A percentile compares a stretch with the other conserved stretches of the same genome.
Conservation (phyloP, 805 yeast species). For the Hanseniaspora lindneri region DNA sequence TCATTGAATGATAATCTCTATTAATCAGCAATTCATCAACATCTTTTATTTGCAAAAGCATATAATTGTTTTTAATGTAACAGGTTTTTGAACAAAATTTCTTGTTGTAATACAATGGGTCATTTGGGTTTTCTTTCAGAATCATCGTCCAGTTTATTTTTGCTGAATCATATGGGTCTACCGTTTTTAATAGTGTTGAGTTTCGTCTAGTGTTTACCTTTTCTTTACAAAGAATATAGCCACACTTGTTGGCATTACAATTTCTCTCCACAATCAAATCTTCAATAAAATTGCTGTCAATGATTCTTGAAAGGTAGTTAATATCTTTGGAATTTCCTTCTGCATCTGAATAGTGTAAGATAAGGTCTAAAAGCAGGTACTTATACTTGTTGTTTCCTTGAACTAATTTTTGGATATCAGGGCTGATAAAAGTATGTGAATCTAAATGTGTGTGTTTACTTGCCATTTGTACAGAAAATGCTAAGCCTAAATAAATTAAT, state of each 20-base stretch:
- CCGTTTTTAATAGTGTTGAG: slow-evolving; percentile 8
- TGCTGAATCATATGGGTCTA: slow-evolving; percentile 11
- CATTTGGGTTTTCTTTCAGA: slow-evolving; percentile 14
- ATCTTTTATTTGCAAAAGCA: slow-evolving; percentile 11
- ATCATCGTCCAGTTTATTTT: slow-evolving; percentile 13
- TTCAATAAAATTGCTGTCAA: slow-evolving; percentile 3
- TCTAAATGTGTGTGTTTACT: too few relatives aligned
- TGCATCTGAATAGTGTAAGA: slow-evolving; percentile 3
- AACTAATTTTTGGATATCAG: slow-evolving; percentile 1
- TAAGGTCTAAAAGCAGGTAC: slow-evolving; percentile 2
- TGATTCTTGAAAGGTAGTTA: slow-evolving; percentile 11
- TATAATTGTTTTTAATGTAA: slow-evolving; percentile 13
- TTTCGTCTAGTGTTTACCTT: slow-evolving; percentile 4
- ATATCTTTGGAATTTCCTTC: slow-evolving; percentile 9
- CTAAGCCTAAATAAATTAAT: too few relatives aligned
- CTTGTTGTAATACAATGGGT: slow-evolving; percentile 11
- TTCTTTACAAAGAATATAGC: slow-evolving; percentile 8
- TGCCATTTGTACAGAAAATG: too few relatives aligned
- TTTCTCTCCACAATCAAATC: slow-evolving; percentile 14
- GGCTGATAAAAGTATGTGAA: slow-evolving; percentile 1
- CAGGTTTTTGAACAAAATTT: slow-evolving; percentile 12
- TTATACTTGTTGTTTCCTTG: slow-evolving; percentile 8
- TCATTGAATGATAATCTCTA: slow-evolving; percentile 9
- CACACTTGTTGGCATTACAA: slow-evolving; percentile 13
- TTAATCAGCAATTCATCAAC: slow-evolving; percentile 11